Evolutionary conservation across 352 stramenopile species (phyloP).

Genomic region (Globisporangium sylvaticum): DNA sequence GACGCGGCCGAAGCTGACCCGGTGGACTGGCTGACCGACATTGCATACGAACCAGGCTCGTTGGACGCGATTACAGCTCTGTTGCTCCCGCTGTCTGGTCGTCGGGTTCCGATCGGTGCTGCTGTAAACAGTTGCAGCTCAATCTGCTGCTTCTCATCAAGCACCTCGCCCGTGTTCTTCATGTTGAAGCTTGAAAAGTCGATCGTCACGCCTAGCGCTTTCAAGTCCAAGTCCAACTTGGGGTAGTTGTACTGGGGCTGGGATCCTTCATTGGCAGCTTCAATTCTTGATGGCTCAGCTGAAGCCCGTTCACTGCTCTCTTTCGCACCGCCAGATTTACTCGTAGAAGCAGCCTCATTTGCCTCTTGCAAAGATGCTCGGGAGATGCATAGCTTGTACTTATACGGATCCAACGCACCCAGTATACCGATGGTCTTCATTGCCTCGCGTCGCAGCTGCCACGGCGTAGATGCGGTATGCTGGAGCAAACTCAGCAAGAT

Average conservation of each 20-base stretch:
- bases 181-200: slow-evolving; percentile 54
- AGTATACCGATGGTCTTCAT: slow-evolving; percentile 97
- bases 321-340: slow-evolving; percentile 17
- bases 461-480: slow-evolving; percentile 86
- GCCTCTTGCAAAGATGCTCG: slow-evolving; percentile 61
- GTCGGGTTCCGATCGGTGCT: slow-evolving; percentile 79
- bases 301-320: slow-evolving; percentile 11
- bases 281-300: neutral
- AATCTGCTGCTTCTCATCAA: slow-evolving; percentile 87
- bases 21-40: slow-evolving; percentile 21
- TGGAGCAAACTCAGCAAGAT: slow-evolving; percentile 94
- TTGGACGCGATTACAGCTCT: slow-evolving; percentile 5
- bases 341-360: slow-evolving; percentile 43
- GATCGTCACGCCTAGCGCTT: slow-evolving; percentile 49
- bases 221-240: slow-evolving; percentile 54
- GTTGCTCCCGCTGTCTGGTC: slow-evolving; percentile 27
- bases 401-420: slow-evolving; percentile 94
- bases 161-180: slow-evolving; percentile 47
- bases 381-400: slow-evolving; percentile 87
- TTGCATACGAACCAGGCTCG: slow-evolving; percentile 5
- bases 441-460: slow-evolving; percentile 92
- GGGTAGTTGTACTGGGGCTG: slow-evolving; percentile 37
- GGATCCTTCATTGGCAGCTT: neutral
- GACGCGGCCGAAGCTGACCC: slow-evolving; percentile 16
- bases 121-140: slow-evolving; percentile 84